Evolutionary conservation across 2,329 filamentous ascomycete genomes (phyloP).

Genomic region (Ophiocordyceps camponoti-rufipedis): DNA sequence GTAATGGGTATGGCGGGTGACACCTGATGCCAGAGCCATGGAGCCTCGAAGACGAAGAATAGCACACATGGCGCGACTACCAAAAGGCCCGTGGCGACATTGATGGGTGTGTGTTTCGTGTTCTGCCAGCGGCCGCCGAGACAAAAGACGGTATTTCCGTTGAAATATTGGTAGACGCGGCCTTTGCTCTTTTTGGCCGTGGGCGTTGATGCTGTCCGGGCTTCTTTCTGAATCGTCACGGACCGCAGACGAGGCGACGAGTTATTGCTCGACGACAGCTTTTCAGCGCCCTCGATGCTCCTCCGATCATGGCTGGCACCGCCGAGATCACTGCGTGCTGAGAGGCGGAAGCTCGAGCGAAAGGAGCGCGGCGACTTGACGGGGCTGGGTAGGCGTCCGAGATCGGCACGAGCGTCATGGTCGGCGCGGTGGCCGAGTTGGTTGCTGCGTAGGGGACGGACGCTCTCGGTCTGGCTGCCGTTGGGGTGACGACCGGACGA

Average conservation of each 20-base stretch:
- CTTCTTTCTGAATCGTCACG: conserved; percentile 16
- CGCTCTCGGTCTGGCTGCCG: conserved; percentile 57
- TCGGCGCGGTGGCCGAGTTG: conserved; percentile 21
- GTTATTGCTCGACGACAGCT: conserved; percentile 55
- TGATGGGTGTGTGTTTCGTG: conserved; percentile 71
- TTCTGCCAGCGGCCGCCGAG: conserved; percentile 77
- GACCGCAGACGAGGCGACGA: conserved; percentile 51
- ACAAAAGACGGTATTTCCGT: conserved; percentile 84
- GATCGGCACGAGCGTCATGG: conserved; percentile 16
- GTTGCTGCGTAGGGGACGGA: conserved; percentile 50
- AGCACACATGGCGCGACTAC: conserved; percentile 63
- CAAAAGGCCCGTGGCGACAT: conserved; percentile 66
- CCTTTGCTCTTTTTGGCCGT: conserved; percentile 8
- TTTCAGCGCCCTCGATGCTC: conserved; percentile 53
- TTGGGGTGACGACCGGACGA: conserved; percentile 37
- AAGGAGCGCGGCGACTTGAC: conserved; percentile 60
- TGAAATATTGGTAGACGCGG: conserved; percentile 80
- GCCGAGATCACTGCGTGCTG: conserved; percentile 32
- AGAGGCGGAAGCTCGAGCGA: conserved; percentile 54
- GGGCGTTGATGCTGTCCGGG: conserved; percentile 5
- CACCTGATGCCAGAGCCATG: conserved; percentile 71
- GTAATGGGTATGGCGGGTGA: conserved; percentile 77
- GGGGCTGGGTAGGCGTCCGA: conserved; percentile 35
- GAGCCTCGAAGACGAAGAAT: conserved; percentile 73
- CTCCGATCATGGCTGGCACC: conserved; percentile 28